Percentiles rank a stretch among this genome's conserved stretches.
These are phyloP conservation scores for Pleurotus platypus DNA, from an alignment of 768 basidiomycete genomes.

Conservation along the genomic window DNA sequence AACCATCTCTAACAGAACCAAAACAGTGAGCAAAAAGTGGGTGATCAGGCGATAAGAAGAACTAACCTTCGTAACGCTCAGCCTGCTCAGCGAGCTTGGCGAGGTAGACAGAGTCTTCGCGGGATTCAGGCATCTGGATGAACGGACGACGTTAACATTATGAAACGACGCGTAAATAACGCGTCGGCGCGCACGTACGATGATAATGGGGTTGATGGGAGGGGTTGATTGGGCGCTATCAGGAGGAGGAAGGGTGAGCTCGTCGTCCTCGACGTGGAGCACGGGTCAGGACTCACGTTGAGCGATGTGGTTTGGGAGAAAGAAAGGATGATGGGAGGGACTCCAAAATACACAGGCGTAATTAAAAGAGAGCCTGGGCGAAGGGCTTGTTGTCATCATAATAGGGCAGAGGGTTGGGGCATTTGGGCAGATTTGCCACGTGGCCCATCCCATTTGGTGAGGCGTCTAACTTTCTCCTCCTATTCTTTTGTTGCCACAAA, in stretches of 20 bases:
- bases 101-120: conserved; percentile 98
- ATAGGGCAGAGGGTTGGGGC: conserved; percentile 44
- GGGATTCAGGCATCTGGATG: conserved; percentile 73
- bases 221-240: conserved; percentile 16
- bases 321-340: conserved; percentile 44
- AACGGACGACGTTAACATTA: conserved; percentile 1
- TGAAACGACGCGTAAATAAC: conserved; percentile 22
- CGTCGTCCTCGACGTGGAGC: conserved; percentile 24
- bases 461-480: not conserved
- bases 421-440: not conserved
- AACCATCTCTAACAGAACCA: conserved; percentile 74
- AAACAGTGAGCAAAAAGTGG: conserved; percentile 12
- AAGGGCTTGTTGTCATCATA: conserved; percentile 52
- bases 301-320: conserved; percentile 39
- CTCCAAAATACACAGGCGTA: conserved; percentile 53
- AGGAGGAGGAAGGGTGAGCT: conserved; percentile 27
- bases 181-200: conserved; percentile 30
- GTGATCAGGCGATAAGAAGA: conserved; percentile 5
- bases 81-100: conserved; percentile 99
- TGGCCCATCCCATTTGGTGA: conserved; percentile 3
- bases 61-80: conserved; percentile 94
- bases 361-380: conserved; percentile 67
- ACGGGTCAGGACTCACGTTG: conserved; percentile 35
- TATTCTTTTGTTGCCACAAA: not conserved
- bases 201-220: conserved; percentile 24